Conservation (phyloP, 345 rosid species). For the Camelina hispida region DNA sequence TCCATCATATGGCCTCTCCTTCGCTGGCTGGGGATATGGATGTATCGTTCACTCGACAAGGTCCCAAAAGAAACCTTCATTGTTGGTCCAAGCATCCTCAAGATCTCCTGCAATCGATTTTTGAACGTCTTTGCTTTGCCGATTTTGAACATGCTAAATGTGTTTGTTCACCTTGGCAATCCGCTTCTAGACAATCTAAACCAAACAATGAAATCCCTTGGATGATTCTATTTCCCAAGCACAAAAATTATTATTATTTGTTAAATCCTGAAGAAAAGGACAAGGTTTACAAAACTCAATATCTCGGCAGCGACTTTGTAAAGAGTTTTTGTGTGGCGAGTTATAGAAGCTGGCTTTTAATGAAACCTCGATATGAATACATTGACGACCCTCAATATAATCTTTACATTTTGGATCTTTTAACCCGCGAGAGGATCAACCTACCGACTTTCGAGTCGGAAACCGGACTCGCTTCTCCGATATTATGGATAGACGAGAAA, state of each 20-base stretch:
- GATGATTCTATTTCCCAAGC: constrained; percentile 5
- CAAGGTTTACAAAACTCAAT: constrained; percentile 6
- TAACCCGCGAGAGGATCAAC: constrained; percentile 13
- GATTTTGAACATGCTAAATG: neutral
- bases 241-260: neutral
- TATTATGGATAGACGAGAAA: neutral
- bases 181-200: neutral
- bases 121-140: no score
- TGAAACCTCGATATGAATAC: neutral
- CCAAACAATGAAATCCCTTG: constrained; percentile 13
- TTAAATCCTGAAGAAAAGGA: constrained; percentile 23
- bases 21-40: no score
- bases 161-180: constrained; percentile 10
- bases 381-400: neutral
- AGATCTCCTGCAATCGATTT: no score
- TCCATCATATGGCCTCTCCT: no score
- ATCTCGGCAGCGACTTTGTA: neutral
- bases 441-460: neutral
- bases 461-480: neutral
- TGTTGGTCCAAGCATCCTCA: no score
- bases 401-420: neutral
- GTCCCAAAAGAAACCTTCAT: no score
- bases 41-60: no score
- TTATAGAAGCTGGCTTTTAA: constrained; percentile 15
- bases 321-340: neutral